A percentile compares a stretch with the other conserved stretches of the same genome.
These are phyloP conservation scores for Thielaviopsis musarum DNA, from an alignment of 2,329 filamentous ascomycete species.

Conservation along the genomic window DNA sequence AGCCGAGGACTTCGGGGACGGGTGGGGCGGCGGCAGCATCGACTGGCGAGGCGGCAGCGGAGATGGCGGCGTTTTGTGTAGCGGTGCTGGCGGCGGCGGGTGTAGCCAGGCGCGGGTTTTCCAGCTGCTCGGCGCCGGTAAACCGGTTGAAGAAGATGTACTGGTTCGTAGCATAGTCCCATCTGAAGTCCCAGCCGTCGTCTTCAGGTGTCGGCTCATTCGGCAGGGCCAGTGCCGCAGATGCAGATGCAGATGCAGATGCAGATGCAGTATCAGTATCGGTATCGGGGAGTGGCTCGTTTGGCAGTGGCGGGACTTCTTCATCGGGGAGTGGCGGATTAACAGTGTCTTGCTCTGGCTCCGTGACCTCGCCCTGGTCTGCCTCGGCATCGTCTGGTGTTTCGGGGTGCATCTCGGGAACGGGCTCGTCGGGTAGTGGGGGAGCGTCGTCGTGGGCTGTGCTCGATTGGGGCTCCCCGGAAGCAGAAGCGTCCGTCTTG, in stretches of 20 bases:
- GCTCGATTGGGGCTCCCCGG: neutral
- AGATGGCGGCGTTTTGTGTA: slow-evolving; percentile 18
- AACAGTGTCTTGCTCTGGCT: neutral
- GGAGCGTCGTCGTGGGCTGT: neutral
- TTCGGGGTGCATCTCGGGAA: neutral
- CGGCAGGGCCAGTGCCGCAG: slow-evolving; percentile 23
- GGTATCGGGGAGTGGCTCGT: slow-evolving; percentile 8
- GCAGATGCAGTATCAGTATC: neutral
- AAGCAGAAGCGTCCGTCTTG: neutral
- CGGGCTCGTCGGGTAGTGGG: slow-evolving; percentile 5
- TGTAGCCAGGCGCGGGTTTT: slow-evolving; percentile 59
- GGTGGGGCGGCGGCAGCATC: slow-evolving; percentile 14
- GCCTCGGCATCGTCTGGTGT: neutral
- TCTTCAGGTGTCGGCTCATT: slow-evolving; percentile 35
- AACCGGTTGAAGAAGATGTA: slow-evolving; percentile 80
- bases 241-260: neutral
- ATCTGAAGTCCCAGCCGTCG: slow-evolving; percentile 67
- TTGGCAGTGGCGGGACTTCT: slow-evolving; percentile 9
- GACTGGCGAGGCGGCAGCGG: slow-evolving; percentile 14
- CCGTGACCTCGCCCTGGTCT: slow-evolving; percentile 1
- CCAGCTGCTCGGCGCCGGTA: slow-evolving; percentile 62
- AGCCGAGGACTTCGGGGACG: slow-evolving; percentile 34
- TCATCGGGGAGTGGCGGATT: slow-evolving; percentile 5
- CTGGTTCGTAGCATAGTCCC: slow-evolving; percentile 49
- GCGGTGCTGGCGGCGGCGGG: slow-evolving; percentile 16